A percentile compares a stretch with the other conserved stretches of the same genome.
phyloP scores from a whole-genome alignment of 2,329 filamentous ascomycete species.

The Knoxdaviesia proteae region DNA sequence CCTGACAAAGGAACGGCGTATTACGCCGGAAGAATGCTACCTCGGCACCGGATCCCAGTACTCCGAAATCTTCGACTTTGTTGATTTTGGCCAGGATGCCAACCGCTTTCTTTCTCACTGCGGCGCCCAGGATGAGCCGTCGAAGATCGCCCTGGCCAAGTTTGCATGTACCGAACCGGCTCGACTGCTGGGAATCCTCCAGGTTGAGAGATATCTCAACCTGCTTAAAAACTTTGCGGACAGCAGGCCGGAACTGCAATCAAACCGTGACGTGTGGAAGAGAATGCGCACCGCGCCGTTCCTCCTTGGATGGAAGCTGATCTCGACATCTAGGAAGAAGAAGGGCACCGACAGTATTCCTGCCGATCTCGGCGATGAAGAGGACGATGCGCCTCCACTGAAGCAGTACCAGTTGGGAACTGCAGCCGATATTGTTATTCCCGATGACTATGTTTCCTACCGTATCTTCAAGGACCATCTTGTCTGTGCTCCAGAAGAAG shows the following conservation, averaged over 20 bases:
- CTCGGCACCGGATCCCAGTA: slow-evolving; percentile 52
- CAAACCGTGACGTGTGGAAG: slow-evolving; percentile 57
- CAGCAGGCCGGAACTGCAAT: slow-evolving; percentile 45
- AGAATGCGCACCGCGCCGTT: slow-evolving; percentile 59
- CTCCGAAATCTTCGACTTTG: slow-evolving; percentile 87
- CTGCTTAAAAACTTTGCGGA: slow-evolving; percentile 67
- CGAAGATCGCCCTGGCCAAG: slow-evolving; percentile 62
- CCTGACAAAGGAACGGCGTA: slow-evolving; percentile 16
- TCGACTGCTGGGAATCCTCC: slow-evolving; percentile 58
- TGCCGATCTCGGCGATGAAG: slow-evolving; percentile 9
- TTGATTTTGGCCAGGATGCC: slow-evolving; percentile 74
- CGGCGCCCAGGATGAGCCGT: slow-evolving; percentile 81
- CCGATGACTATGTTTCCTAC: slow-evolving; percentile 80
- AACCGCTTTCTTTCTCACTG: slow-evolving; percentile 78
- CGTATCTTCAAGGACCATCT: slow-evolving; percentile 71
- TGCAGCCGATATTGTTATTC: slow-evolving; percentile 51
- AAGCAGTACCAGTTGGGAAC: slow-evolving; percentile 61
- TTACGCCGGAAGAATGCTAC: slow-evolving; percentile 24
- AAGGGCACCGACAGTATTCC: too few relatives aligned
- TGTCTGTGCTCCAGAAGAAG: slow-evolving; percentile 77
- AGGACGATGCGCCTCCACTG: slow-evolving; percentile 41
- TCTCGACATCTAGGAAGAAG: not conserved
- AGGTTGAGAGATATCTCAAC: slow-evolving; percentile 71
- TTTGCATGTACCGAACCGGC: slow-evolving; percentile 72
- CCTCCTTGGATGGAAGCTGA: slow-evolving; percentile 52